Conservation (phyloP, 768 basidiomycete species). For the Rhodotorula babjevae region DNA sequence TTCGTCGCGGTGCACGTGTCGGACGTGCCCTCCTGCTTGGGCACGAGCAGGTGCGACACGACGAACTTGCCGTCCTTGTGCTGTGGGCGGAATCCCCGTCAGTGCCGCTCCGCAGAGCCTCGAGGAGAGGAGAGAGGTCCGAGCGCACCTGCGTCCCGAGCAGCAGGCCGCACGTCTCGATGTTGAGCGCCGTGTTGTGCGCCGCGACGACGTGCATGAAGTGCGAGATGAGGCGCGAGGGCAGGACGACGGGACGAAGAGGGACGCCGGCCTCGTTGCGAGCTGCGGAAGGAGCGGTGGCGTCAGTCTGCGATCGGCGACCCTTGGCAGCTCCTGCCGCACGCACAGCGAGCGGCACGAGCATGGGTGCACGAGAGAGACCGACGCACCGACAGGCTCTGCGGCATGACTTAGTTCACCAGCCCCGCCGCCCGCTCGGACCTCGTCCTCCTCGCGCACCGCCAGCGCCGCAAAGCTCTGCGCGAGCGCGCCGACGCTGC, state of each 20-base stretch:
- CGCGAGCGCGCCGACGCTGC: background rate
- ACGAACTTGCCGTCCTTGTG: slow-evolving; percentile 57
- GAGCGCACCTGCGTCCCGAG: slow-evolving; percentile 56
- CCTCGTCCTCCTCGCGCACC: background rate
- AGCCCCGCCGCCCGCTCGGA: too few species aligned
- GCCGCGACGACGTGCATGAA: slow-evolving; percentile 68
- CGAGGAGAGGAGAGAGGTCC: too few species aligned
- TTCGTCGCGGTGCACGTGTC: slow-evolving; percentile 92
- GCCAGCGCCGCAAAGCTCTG: background rate
- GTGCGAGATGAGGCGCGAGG: slow-evolving; percentile 64
- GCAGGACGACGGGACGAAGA: slow-evolving; percentile 64
- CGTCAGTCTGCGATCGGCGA: background rate
- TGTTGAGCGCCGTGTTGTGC: slow-evolving; percentile 69
- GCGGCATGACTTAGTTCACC: too few species aligned
- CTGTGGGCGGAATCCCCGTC: slow-evolving; percentile 36
- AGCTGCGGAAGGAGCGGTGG: background rate
- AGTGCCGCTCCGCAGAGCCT: background rate
- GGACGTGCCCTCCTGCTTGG: slow-evolving; percentile 79
- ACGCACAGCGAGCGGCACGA: background rate
- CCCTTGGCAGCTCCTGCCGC: background rate
- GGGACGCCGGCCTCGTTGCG: slow-evolving; percentile 28
- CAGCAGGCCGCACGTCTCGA: slow-evolving; percentile 81
- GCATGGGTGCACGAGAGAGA: background rate
- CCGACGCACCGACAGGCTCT: background rate
- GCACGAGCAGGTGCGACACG: slow-evolving; percentile 78